Percentiles rank a stretch among this genome's conserved stretches.
These are phyloP conservation scores for Grammothele lineata DNA, from an alignment of 768 basidiomycete species.

Conservation along the genomic window DNA sequence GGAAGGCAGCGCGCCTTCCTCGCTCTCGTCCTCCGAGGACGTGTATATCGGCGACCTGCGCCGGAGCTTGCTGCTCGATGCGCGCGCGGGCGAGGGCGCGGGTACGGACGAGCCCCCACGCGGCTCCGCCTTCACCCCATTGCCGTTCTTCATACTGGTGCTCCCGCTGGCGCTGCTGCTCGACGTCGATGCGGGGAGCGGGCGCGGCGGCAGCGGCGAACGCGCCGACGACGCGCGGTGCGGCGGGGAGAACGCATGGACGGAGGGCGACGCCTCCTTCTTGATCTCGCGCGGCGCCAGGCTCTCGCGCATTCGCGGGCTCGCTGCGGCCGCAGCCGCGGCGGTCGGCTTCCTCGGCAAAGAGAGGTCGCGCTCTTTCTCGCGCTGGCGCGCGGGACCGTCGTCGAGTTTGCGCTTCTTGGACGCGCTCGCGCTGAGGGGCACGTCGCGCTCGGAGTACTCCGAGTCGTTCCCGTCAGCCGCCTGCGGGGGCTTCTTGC, in stretches of 20 bases:
- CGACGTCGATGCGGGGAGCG: slow-evolving; percentile 9
- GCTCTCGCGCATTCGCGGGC: no score
- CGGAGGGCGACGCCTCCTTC: slow-evolving; percentile 29
- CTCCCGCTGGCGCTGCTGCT: background rate
- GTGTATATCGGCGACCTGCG: slow-evolving; percentile 63
- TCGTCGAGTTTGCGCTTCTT: slow-evolving; percentile 17
- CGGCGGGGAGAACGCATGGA: slow-evolving; percentile 21
- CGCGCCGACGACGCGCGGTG: slow-evolving; percentile 12
- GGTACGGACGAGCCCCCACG: no score
- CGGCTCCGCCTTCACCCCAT: no score
- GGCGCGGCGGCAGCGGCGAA: slow-evolving; percentile 5
- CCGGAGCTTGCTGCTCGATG: slow-evolving; percentile 11
- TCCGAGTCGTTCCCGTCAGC: slow-evolving; percentile 17
- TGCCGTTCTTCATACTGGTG: no score
- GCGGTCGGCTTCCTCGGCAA: slow-evolving; percentile 33
- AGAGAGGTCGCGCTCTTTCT: slow-evolving; percentile 11
- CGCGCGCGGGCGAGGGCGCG: slow-evolving; percentile 1
- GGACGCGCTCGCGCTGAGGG: slow-evolving; percentile 8
- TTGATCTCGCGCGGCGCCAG: slow-evolving; percentile 36
- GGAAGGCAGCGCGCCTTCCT: slow-evolving; percentile 28
- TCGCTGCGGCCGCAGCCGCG: slow-evolving; percentile 17
- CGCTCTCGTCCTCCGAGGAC: slow-evolving; percentile 57
- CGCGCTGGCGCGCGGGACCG: slow-evolving; percentile 4
- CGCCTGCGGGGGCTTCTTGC: slow-evolving; percentile 21
- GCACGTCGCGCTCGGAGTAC: slow-evolving; percentile 11